Conservation (phyloP, 2,329 filamentous ascomycete species). For the Aureobasidium melanogenum region DNA sequence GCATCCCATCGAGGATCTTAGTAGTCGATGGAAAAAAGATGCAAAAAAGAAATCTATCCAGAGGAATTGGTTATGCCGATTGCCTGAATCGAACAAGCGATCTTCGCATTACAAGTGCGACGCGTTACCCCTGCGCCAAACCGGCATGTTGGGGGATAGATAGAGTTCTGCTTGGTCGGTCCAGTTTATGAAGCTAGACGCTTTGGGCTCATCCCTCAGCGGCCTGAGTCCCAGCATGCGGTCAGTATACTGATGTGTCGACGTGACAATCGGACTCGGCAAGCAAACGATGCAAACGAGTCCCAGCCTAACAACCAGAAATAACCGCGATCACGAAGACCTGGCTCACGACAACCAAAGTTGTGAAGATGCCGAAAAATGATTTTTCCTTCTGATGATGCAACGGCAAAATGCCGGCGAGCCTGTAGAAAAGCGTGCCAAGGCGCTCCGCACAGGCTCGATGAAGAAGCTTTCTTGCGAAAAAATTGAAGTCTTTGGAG, state of each 20-base stretch:
- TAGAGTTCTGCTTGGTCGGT: background rate
- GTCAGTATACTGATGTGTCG: background rate
- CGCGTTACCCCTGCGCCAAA: conserved; percentile 7
- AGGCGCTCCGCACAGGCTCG: background rate
- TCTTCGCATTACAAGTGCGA: conserved; percentile 10
- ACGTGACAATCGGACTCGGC: background rate
- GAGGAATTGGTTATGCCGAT: background rate
- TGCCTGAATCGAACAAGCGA: conserved; percentile 9
- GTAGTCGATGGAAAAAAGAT: no score
- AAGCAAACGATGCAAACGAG: background rate
- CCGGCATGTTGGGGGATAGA: background rate
- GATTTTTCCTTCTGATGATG: background rate
- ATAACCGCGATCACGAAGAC: background rate
- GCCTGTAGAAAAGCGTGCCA: background rate
- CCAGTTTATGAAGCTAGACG: background rate
- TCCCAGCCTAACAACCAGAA: background rate
- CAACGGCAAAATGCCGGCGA: background rate
- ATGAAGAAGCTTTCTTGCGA: background rate
- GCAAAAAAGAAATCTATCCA: conserved; percentile 1
- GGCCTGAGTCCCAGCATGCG: no score
- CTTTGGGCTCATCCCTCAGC: background rate
- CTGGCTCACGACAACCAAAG: no score
- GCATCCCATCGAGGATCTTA: no score
- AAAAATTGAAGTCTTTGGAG: background rate
- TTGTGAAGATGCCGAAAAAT: background rate